Conservation (phyloP, 352 stramenopile genomes). For the Phytophthora crassamura region DNA sequence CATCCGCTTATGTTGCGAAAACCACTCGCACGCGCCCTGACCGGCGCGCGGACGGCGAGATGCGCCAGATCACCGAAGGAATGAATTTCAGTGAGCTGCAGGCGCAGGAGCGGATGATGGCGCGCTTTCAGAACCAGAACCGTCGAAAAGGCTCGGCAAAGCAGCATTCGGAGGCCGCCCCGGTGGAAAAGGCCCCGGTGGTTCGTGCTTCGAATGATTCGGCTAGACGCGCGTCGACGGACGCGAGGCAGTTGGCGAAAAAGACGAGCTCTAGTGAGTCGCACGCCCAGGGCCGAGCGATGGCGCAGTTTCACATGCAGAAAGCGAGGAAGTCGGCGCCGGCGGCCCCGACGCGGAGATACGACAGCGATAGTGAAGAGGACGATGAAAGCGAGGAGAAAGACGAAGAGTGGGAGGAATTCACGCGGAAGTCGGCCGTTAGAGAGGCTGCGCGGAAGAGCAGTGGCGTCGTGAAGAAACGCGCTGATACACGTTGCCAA, state of each 20-base stretch:
- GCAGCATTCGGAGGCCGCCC: neutral
- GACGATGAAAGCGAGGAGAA: conserved; percentile 23
- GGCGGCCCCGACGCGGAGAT: neutral
- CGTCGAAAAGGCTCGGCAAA: conserved; percentile 21
- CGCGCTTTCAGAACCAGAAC: conserved; percentile 45
- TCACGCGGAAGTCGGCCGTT: conserved; percentile 25
- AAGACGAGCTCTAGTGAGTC: conserved; percentile 10
- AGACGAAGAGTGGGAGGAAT: conserved; percentile 24
- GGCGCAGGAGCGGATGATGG: conserved; percentile 54
- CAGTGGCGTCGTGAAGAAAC: too few relatives aligned
- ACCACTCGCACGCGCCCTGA: conserved; percentile 1
- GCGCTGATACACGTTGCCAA: too few relatives aligned
- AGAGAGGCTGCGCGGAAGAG: conserved; percentile 9
- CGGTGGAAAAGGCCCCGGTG: neutral
- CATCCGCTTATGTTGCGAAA: conserved; percentile 12
- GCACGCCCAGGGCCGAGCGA: conserved; percentile 16
- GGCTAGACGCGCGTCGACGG: neutral
- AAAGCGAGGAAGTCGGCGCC: conserved; percentile 21
- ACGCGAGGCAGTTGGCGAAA: conserved; percentile 1
- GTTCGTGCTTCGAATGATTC: neutral
- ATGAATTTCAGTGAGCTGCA: conserved; percentile 61
- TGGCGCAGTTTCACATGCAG: conserved; percentile 3
- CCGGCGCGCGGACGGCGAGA: conserved; percentile 13
- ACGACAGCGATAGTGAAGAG: conserved; percentile 12
- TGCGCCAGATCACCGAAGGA: conserved; percentile 41